phyloP scores from a whole-genome alignment of 352 stramenopile genomes.

The Globisporangium heterothallicum region DNA sequence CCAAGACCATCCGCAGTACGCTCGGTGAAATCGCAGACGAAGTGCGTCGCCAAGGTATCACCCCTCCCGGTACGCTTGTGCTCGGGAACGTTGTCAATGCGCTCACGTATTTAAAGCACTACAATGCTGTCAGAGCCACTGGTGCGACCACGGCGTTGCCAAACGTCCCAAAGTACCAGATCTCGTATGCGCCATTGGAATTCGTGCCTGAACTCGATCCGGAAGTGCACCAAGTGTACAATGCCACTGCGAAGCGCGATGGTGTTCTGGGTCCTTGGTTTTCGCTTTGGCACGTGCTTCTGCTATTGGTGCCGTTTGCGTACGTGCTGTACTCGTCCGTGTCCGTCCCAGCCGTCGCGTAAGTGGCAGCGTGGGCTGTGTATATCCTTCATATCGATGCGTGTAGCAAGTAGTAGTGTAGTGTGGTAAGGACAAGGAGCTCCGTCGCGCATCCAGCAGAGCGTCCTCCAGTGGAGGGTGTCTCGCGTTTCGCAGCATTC shows the following conservation, averaged over 20 bases:
- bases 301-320: constrained; percentile 23
- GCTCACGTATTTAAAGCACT: constrained; percentile 62
- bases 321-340: constrained; percentile 13
- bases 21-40: constrained; percentile 88
- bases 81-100: constrained; percentile 91
- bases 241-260: constrained; percentile 15
- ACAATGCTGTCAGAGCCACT: constrained; percentile 37
- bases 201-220: constrained; percentile 44
- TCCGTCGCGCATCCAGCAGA: background rate
- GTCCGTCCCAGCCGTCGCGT: constrained; percentile 7
- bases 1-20: constrained; percentile 85
- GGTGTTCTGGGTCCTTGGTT: background rate
- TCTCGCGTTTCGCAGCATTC: background rate
- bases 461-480: background rate
- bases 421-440: background rate
- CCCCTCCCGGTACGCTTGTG: constrained; percentile 91
- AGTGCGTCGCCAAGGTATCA: constrained; percentile 77
- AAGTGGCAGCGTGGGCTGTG: constrained; percentile 4
- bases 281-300: constrained; percentile 17
- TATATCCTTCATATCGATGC: background rate
- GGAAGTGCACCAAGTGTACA: constrained; percentile 54
- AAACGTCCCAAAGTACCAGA: constrained; percentile 42
- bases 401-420: too few species aligned
- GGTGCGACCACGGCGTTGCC: constrained; percentile 12
- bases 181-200: constrained; percentile 54